Evolutionary conservation across 2,329 filamentous ascomycete species (phyloP).

Genomic region (Xylariaceae sp.): DNA sequence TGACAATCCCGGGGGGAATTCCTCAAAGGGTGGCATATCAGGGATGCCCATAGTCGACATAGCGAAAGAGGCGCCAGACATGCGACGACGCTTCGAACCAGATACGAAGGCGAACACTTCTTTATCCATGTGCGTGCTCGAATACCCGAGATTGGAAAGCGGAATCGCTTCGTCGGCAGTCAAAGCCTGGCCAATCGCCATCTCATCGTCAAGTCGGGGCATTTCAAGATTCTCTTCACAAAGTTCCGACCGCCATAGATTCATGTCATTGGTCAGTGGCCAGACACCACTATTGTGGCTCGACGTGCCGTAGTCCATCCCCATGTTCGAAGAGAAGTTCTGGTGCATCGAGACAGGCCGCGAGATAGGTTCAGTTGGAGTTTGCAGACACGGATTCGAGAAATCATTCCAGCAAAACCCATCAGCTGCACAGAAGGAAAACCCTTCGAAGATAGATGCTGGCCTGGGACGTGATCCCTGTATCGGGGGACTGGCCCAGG

Average conservation of each 20-base stretch:
- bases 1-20: constrained; percentile 60
- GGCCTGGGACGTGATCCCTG: constrained; percentile 48
- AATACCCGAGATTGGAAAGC: constrained; percentile 55
- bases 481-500: constrained; percentile 52
- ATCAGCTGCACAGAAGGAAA: constrained; percentile 53
- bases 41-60: constrained; percentile 63
- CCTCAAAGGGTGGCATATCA: constrained; percentile 66
- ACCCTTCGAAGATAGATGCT: constrained; percentile 56
- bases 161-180: constrained; percentile 59
- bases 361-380: constrained; percentile 46
- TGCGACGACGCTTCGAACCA: constrained; percentile 51
- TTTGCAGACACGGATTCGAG: constrained; percentile 45
- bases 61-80: constrained; percentile 70
- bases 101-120: constrained; percentile 47
- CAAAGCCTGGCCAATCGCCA: constrained; percentile 57
- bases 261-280: constrained; percentile 29
- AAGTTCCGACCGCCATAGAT: constrained; percentile 49
- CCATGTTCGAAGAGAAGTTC: constrained; percentile 48
- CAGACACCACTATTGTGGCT: constrained; percentile 7
- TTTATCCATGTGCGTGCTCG: constrained; percentile 42
- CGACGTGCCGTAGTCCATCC: constrained; percentile 45
- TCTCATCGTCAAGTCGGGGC: constrained; percentile 50
- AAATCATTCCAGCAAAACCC: constrained; percentile 52
- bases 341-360: constrained; percentile 54
- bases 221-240: constrained; percentile 54